Percentiles rank a stretch among this genome's conserved stretches.
These are phyloP conservation scores for Beta corolliflora DNA, from an alignment of 179 eudicot genomes.

Conservation along the genomic window DNA sequence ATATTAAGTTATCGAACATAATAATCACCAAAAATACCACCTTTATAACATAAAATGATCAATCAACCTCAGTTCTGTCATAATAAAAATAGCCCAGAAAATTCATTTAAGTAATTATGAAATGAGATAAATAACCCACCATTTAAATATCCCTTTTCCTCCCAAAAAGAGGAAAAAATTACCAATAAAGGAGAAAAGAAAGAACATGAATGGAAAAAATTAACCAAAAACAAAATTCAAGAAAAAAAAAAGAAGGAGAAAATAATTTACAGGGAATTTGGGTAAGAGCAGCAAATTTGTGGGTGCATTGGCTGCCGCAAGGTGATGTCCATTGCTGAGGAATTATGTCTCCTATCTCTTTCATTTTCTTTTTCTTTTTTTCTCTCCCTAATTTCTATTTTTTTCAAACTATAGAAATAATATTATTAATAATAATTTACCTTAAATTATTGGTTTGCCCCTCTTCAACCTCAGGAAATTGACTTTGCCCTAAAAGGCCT, in stretches of 20 bases:
- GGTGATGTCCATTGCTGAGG: constrained; percentile 88
- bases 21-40: not conserved
- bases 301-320: constrained; percentile 85
- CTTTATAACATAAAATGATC: not conserved
- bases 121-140: not conserved
- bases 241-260: too few species aligned
- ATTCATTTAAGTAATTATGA: not conserved
- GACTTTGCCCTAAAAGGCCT: not conserved
- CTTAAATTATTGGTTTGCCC: not conserved
- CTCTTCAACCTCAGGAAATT: not conserved
- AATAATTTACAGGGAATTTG: constrained; percentile 74
- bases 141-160: not conserved
- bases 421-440: not conserved
- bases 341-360: constrained; percentile 50
- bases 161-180: not conserved
- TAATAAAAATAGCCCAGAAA: not conserved
- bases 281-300: constrained; percentile 83
- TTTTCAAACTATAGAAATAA: too few species aligned
- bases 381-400: not conserved
- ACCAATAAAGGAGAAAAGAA: not conserved
- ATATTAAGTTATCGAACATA: not conserved
- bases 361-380: constrained; percentile 24
- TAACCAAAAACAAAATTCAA: not conserved
- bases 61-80: constrained; percentile 1
- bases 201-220: not conserved